Evolutionary conservation across 2,329 filamentous ascomycete genomes (phyloP).

Genomic region (Nannizziopsis barbatae): DNA sequence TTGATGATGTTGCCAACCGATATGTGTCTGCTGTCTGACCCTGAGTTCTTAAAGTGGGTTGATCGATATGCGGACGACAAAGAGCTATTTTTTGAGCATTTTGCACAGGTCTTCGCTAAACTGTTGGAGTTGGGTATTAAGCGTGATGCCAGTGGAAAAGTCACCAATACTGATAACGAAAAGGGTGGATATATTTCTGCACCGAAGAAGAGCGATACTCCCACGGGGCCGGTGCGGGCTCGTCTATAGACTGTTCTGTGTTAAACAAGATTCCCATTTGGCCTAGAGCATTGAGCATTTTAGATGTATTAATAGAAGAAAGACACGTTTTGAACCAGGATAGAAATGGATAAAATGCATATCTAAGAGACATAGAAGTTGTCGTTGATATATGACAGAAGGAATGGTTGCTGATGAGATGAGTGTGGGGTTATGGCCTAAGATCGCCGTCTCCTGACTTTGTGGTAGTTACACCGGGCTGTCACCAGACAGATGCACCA

Average conservation of each 20-base stretch:
- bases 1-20: conserved; percentile 59
- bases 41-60: conserved; percentile 46
- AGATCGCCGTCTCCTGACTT: too few species aligned
- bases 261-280: too few species aligned
- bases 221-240: conserved; percentile 21
- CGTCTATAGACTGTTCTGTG: conserved; percentile 9
- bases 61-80: conserved; percentile 50
- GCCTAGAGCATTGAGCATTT: too few species aligned
- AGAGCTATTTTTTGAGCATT: conserved; percentile 51
- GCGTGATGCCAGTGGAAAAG: conserved; percentile 42
- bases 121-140: conserved; percentile 50
- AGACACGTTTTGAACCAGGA: too few species aligned
- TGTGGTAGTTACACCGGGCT: too few species aligned
- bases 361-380: too few species aligned
- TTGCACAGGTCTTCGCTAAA: conserved; percentile 48
- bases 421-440: too few species aligned
- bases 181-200: conserved; percentile 47
- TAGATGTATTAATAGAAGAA: too few species aligned
- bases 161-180: conserved; percentile 48
- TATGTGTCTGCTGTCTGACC: conserved; percentile 47
- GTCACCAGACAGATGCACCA: too few species aligned
- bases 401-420: too few species aligned
- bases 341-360: too few species aligned
- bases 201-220: conserved; percentile 44
- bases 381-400: too few species aligned